A percentile compares a stretch with the other conserved stretches of the same genome.
Evolutionary conservation across 805 yeast genomes (phyloP).

Genomic region (Cyberlindnera petersonii): DNA sequence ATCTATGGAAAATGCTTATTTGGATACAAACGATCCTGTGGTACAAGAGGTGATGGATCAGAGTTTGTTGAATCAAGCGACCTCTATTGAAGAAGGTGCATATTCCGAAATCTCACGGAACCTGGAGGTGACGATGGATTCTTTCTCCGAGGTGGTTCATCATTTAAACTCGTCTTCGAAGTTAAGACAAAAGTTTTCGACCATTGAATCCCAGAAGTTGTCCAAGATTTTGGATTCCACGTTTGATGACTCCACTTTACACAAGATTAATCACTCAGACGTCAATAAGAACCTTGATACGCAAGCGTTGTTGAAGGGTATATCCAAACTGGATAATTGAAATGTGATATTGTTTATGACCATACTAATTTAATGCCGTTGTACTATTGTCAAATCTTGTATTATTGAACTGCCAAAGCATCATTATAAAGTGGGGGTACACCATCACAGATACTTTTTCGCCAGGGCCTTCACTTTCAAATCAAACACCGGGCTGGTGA

Average conservation of each 20-base stretch:
- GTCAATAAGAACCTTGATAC: constrained; percentile 29
- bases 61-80: constrained; percentile 17
- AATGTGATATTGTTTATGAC: not conserved
- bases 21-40: constrained; percentile 18
- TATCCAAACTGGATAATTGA: constrained; percentile 27
- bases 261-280: constrained; percentile 16
- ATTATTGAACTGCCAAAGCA: not conserved
- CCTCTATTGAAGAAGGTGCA: constrained; percentile 13
- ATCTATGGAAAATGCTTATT: constrained; percentile 10
- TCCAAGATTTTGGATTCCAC: constrained; percentile 41
- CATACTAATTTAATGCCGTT: not conserved
- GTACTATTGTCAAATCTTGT: not conserved
- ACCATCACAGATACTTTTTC: constrained; percentile 59
- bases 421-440: too few relatives aligned
- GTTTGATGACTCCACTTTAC: constrained; percentile 39
- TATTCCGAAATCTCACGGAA: constrained; percentile 12
- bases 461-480: constrained; percentile 66
- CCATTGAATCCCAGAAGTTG: constrained; percentile 39
- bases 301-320: constrained; percentile 33
- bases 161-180: constrained; percentile 22
- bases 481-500: constrained; percentile 73
- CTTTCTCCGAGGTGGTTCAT: constrained; percentile 21
- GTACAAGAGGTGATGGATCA: constrained; percentile 24
- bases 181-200: constrained; percentile 25
- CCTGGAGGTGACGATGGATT: constrained; percentile 22